Evolutionary conservation across 2,329 filamentous ascomycete species (phyloP).

Genomic region (Fusarium succisae): DNA sequence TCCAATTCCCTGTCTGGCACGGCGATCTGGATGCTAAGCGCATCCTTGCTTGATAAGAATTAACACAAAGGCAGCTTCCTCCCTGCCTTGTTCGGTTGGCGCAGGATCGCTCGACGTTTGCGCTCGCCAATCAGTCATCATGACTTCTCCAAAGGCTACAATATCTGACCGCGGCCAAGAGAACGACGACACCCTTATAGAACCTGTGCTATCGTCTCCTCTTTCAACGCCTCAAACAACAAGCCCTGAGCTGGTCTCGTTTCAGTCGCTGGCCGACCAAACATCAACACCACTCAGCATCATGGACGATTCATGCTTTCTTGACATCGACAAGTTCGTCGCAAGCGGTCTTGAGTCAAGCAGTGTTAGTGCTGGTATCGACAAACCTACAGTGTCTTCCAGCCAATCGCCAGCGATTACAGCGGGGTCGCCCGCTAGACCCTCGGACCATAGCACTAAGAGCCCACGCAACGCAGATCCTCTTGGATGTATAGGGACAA

Average conservation of each 20-base stretch:
- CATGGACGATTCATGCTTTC: conserved; percentile 42
- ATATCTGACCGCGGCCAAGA: conserved; percentile 22
- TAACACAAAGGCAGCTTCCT: conserved; percentile 29
- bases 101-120: conserved; percentile 26
- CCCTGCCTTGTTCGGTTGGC: conserved; percentile 20
- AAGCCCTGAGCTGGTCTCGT: conserved; percentile 42
- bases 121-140: conserved; percentile 27
- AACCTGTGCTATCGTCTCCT: conserved; percentile 37
- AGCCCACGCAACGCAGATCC: conserved; percentile 29
- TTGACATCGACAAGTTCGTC: conserved; percentile 18
- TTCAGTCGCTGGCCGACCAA: conserved; percentile 44
- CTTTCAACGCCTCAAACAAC: conserved; percentile 39
- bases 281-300: conserved; percentile 44
- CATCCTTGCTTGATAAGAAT: conserved; percentile 26
- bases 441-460: conserved; percentile 14
- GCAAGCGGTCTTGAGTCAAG: conserved; percentile 9
- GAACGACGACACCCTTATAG: conserved; percentile 30
- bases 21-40: conserved; percentile 5
- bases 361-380: conserved; percentile 32
- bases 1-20: conserved; percentile 20
- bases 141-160: conserved; percentile 21
- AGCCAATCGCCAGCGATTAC: conserved; percentile 28
- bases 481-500: conserved; percentile 17
- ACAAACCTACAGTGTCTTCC: conserved; percentile 20
- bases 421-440: conserved; percentile 24